These are phyloP conservation scores for Vigna trinervia DNA, from an alignment of 306 rosid genomes.

Conservation along the genomic window DNA sequence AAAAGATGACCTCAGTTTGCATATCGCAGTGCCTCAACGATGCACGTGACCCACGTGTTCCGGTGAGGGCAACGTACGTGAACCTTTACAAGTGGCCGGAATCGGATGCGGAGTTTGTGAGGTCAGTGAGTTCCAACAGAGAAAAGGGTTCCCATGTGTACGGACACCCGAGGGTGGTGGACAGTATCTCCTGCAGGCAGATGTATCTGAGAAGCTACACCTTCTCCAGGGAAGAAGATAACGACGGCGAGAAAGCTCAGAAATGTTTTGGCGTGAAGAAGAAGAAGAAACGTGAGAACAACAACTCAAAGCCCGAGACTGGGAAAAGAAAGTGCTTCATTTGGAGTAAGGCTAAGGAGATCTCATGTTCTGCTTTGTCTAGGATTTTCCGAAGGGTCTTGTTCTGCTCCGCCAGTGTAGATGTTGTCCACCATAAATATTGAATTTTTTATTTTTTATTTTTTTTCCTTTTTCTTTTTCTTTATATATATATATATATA, in stretches of 20 bases:
- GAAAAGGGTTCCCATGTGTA: constrained; percentile 40
- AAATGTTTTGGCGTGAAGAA: constrained; percentile 68
- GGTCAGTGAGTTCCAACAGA: constrained; percentile 60
- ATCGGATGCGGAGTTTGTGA: constrained; percentile 79
- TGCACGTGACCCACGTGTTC: constrained; percentile 72
- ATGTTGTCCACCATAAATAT: constrained; percentile 55
- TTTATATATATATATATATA: too few relatives aligned
- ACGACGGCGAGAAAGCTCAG: constrained; percentile 52
- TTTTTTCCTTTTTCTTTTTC: not conserved
- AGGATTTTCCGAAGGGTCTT: constrained; percentile 64
- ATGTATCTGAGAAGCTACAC: constrained; percentile 83
- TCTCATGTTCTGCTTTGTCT: constrained; percentile 64
- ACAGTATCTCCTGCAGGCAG: constrained; percentile 86
- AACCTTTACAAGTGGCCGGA: constrained; percentile 95
- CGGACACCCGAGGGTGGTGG: constrained; percentile 68
- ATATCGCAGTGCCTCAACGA: constrained; percentile 75
- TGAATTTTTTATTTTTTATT: constrained; percentile 5
- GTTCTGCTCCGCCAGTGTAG: constrained; percentile 77
- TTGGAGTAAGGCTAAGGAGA: constrained; percentile 72
- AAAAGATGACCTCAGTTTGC: constrained; percentile 73
- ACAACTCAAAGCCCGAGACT: not conserved
- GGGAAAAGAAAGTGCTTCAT: constrained; percentile 58
- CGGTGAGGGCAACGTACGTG: constrained; percentile 76
- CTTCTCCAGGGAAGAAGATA: constrained; percentile 78
- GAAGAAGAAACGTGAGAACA: constrained; percentile 24